Evolutionary conservation across 208 protist genomes (phyloP), one percentile per base, ranked within the genome.

Genomic region (Leishmania gerbilli): DNA sequence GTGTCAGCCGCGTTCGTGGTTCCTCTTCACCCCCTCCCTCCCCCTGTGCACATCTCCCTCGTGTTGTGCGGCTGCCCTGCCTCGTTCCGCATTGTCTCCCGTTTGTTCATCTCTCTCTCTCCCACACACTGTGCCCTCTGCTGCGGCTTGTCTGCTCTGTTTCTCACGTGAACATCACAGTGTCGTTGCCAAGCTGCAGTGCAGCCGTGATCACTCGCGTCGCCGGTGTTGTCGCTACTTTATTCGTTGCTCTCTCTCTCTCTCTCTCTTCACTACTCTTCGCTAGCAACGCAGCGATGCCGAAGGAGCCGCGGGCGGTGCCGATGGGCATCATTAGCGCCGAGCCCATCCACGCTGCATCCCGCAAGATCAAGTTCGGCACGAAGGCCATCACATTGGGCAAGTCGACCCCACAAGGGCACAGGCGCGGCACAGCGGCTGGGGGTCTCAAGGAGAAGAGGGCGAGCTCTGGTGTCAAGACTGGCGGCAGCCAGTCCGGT

Each of bases 241-340:
- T 3, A 47, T 49, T 71, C 4, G 34, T 17, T 24, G 40, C 40
- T 51, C 68, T 51, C 27, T 3, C 40, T 68, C 45, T 47, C 45
- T 49, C 45, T 49, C 9, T 9, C n/a, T 31, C 55, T 13, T 31
- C 72, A 6, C 21, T 76, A 31, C 8, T 67, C 27, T 24, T 81
- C 34, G 17, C 34, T 51, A 21, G 49, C 27, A 37, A 13, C 24
- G 19, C 49, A 53, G 31, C 27, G 19, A 97, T 96, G 94, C 94
- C 91, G 72, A 96, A 96, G 85, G 92, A 85, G 71, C 58, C 79
- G 1, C 88, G 92, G 27, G 77, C 87, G 55, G 92, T 95, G 85
- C 86, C 94, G 17, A 97, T 97, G 92, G 91, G 92, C 79, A 87
- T 97, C 86, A 96, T 96, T 84, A 90, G 85, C 72, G 92, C 93